Percentiles rank a stretch among this genome's conserved stretches.
Conservation (phyloP, 768 basidiomycete species). For the Calvatia gigantea region DNA sequence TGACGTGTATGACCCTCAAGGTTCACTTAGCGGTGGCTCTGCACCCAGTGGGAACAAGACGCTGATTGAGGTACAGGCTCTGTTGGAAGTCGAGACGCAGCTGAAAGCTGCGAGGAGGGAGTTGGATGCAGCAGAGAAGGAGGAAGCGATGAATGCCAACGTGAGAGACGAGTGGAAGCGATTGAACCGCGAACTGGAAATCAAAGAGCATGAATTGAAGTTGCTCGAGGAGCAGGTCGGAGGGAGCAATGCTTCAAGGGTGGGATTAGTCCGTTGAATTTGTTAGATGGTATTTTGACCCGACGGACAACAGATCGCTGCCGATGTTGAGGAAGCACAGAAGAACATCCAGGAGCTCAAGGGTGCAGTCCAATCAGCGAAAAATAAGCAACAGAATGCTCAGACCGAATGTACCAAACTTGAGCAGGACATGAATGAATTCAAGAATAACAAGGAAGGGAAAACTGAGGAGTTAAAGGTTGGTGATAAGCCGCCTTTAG, state of each 20-base stretch:
- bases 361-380: slow-evolving; percentile 56
- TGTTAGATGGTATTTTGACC: too few species aligned
- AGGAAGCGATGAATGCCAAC: slow-evolving; percentile 49
- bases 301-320: slow-evolving; percentile 82
- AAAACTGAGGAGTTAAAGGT: slow-evolving; percentile 95
- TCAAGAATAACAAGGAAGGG: slow-evolving; percentile 98
- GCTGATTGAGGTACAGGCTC: slow-evolving; percentile 79
- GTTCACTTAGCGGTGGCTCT: slow-evolving; percentile 89
- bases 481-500: slow-evolving; percentile 11
- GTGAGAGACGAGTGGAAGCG: slow-evolving; percentile 60
- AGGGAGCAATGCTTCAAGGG: slow-evolving; percentile 86
- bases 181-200: slow-evolving; percentile 68
- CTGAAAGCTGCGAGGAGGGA: slow-evolving; percentile 45
- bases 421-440: slow-evolving; percentile 96
- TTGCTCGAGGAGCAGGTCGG: slow-evolving; percentile 82
- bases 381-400: slow-evolving; percentile 74
- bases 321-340: slow-evolving; percentile 75
- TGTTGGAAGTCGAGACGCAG: slow-evolving; percentile 63
- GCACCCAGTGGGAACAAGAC: slow-evolving; percentile 73
- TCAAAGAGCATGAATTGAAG: slow-evolving; percentile 84
- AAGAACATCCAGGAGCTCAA: slow-evolving; percentile 57
- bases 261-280: slow-evolving; percentile 29
- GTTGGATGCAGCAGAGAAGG: slow-evolving; percentile 50
- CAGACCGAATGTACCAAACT: slow-evolving; percentile 79
- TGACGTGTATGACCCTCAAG: slow-evolving; percentile 95